Evolutionary conservation across 371 early-diverging fungal genomes (phyloP).

Genomic region (Saksenaea oblongispora): DNA sequence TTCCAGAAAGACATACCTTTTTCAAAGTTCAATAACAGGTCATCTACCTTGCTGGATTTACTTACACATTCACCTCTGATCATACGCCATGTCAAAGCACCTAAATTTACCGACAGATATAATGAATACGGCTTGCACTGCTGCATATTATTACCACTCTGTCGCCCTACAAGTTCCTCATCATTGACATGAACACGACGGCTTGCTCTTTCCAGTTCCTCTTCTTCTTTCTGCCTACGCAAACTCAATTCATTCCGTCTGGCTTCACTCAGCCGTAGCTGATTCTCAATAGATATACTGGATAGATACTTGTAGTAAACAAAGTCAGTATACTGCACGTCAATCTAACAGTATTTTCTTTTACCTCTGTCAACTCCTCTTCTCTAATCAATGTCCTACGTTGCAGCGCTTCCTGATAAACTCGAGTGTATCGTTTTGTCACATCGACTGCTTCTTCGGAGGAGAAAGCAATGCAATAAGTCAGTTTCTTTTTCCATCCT

Average conservation of each 20-base stretch:
- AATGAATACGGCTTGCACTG: background rate
- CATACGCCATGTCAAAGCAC: conserved; percentile 51
- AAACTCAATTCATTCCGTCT: conserved; percentile 11
- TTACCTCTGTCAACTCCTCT: conserved; percentile 40
- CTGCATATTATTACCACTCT: conserved; percentile 39
- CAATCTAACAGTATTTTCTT: conserved; percentile 4
- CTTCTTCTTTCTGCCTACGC: conserved; percentile 38
- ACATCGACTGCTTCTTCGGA: conserved; percentile 66
- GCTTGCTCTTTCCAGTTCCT: conserved; percentile 38
- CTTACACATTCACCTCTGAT: conserved; percentile 44
- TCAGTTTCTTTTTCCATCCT: conserved; percentile 78
- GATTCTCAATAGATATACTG: conserved; percentile 16
- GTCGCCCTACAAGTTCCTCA: conserved; percentile 51
- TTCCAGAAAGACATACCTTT: background rate
- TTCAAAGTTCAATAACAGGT: background rate
- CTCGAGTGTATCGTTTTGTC: conserved; percentile 54
- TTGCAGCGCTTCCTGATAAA: conserved; percentile 44
- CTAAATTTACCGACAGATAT: conserved; percentile 9
- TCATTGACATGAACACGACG: conserved; percentile 20
- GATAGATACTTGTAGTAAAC: conserved; percentile 10
- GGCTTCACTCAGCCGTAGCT: conserved; percentile 8
- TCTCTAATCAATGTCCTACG: conserved; percentile 59
- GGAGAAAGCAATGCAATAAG: conserved; percentile 60
- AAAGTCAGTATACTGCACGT: background rate
- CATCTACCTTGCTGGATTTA: conserved; percentile 7